Evolutionary conservation across 164 flowering plant genomes (phyloP).

Genomic region (Vitis vinifera): ASM3070453v1 NC_081812.1:18125001-18125500

Average conservation of each 20-base stretch:
- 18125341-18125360: background rate
- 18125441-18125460: no score
- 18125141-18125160: constrained; percentile 94
- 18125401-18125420: no score
- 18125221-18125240: constrained; percentile 12
- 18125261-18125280: constrained; percentile 7
- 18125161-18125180: constrained; percentile 73
- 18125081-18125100: constrained; percentile 93
- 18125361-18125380: no score
- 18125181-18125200: constrained; percentile 84
- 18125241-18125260: constrained; percentile 5
- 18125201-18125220: constrained; percentile 59
- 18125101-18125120: constrained; percentile 86
- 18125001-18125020: constrained; percentile 1
- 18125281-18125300: constrained; percentile 1
- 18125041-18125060: constrained; percentile 58
- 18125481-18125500: no score
- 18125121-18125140: constrained; percentile 79
- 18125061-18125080: constrained; percentile 77
- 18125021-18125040: background rate
- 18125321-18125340: background rate
- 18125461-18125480: no score
- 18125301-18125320: background rate
- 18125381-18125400: no score
- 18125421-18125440: no score